Conservation (phyloP, 768 basidiomycete genomes). For the Mrakia gelida region DNA sequence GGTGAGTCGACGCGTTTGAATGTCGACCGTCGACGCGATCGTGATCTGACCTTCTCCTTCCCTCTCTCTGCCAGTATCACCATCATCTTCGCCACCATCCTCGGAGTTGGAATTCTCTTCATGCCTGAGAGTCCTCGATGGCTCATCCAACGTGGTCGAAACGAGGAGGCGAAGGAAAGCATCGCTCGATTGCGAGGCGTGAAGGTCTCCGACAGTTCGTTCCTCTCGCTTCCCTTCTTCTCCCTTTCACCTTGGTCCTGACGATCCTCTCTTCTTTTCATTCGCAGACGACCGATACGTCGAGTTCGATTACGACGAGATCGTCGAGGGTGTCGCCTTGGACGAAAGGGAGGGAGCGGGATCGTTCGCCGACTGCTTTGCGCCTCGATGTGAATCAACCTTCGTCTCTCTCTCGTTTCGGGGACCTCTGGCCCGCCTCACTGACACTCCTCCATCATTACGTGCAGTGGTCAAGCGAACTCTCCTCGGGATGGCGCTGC, state of each 20-base stretch:
- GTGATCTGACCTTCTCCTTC: not conserved
- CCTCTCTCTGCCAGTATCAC: not conserved
- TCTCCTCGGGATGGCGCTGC: slow-evolving; percentile 54
- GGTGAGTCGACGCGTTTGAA: not conserved
- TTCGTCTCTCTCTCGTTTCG: no score
- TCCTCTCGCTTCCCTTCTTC: not conserved
- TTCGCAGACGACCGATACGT: slow-evolving; percentile 37
- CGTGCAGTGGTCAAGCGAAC: no score
- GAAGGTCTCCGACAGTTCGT: not conserved
- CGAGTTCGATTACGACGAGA: slow-evolving; percentile 42
- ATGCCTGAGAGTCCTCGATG: not conserved
- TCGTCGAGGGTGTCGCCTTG: slow-evolving; percentile 56
- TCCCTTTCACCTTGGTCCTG: no score
- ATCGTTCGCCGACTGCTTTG: slow-evolving; percentile 19
- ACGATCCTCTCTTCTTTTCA: no score
- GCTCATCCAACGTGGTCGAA: not conserved
- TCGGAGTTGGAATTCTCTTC: not conserved
- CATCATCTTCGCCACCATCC: not conserved
- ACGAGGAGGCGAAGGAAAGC: not conserved
- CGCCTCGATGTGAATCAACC: no score
- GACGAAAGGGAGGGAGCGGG: slow-evolving; percentile 54
- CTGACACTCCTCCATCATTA: no score
- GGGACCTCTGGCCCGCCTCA: not conserved
- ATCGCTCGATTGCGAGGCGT: not conserved
- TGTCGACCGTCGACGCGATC: no score